phyloP scores from a whole-genome alignment of 805 yeast species.

The Metschnikowia proteae region DNA sequence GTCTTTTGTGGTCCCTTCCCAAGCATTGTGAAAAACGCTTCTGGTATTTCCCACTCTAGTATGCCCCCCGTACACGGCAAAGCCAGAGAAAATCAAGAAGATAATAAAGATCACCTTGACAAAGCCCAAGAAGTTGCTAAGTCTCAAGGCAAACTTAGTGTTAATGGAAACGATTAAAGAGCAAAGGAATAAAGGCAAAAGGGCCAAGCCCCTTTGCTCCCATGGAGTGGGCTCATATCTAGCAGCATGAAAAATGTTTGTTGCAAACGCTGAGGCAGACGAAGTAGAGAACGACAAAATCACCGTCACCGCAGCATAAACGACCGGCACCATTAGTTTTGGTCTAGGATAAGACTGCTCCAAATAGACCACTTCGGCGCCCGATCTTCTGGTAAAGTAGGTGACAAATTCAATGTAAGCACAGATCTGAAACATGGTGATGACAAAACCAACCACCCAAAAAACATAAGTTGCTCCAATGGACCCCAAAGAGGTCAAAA shows the following conservation, averaged over 20 bases:
- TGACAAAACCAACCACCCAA: slow-evolving; percentile 41
- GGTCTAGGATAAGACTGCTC: slow-evolving; percentile 39
- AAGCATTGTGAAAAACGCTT: slow-evolving; percentile 33
- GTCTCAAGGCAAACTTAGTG: slow-evolving; percentile 27
- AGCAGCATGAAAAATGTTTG: slow-evolving; percentile 32
- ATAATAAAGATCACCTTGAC: slow-evolving; percentile 31
- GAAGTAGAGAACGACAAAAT: slow-evolving; percentile 34
- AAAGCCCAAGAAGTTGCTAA: slow-evolving; percentile 33
- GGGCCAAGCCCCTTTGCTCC: slow-evolving; percentile 36
- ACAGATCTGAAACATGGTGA: slow-evolving; percentile 34
- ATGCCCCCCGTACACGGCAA: slow-evolving; percentile 35
- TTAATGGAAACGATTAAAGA: slow-evolving; percentile 21
- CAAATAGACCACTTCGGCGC: slow-evolving; percentile 38
- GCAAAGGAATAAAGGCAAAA: slow-evolving; percentile 27
- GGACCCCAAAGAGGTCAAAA: slow-evolving; percentile 45
- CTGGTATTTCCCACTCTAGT: slow-evolving; percentile 31
- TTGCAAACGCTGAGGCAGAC: slow-evolving; percentile 37
- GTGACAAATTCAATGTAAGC: slow-evolving; percentile 42
- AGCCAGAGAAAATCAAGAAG: slow-evolving; percentile 32
- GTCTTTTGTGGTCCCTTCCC: slow-evolving; percentile 39
- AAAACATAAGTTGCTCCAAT: slow-evolving; percentile 42
- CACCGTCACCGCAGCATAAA: slow-evolving; percentile 37
- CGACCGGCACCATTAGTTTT: slow-evolving; percentile 31
- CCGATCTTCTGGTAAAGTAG: slow-evolving; percentile 34
- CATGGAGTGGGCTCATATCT: slow-evolving; percentile 26